phyloP scores from a whole-genome alignment of 2,329 filamentous ascomycete genomes.

The Tolypocladium guangdongense region DNA sequence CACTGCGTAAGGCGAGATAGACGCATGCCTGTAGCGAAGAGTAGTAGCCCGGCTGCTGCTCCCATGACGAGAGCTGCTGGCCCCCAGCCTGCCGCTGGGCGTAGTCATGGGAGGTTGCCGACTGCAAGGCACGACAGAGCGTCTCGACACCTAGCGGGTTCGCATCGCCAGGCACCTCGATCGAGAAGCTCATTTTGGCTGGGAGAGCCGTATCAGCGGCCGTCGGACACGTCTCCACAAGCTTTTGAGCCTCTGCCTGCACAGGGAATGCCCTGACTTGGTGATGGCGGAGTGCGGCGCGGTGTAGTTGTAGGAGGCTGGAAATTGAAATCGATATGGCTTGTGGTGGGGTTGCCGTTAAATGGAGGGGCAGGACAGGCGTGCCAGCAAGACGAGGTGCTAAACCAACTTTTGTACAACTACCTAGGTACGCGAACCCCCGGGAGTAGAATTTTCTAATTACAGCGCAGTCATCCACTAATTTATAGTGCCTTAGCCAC shows the following conservation, averaged over 20 bases:
- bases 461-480: no score
- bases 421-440: no score
- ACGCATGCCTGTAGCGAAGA: constrained; percentile 52
- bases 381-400: not conserved
- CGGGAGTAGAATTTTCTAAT: no score
- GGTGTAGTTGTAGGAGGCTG: not conserved
- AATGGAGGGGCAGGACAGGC: not conserved
- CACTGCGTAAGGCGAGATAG: not conserved
- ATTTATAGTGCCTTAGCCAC: no score
- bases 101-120: constrained; percentile 52
- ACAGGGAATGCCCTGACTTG: not conserved
- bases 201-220: not conserved
- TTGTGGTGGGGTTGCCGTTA: not conserved
- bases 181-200: constrained; percentile 51
- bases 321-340: not conserved
- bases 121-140: constrained; percentile 52
- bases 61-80: constrained; percentile 64
- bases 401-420: no score
- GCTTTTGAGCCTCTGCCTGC: not conserved
- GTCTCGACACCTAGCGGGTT: constrained; percentile 55
- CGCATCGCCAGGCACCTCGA: constrained; percentile 76
- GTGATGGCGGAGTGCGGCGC: not conserved
- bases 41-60: constrained; percentile 55
- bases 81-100: constrained; percentile 55
- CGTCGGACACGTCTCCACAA: not conserved